Conservation (phyloP, 2,329 filamentous ascomycete genomes). For the Massarina eburnea region DNA sequence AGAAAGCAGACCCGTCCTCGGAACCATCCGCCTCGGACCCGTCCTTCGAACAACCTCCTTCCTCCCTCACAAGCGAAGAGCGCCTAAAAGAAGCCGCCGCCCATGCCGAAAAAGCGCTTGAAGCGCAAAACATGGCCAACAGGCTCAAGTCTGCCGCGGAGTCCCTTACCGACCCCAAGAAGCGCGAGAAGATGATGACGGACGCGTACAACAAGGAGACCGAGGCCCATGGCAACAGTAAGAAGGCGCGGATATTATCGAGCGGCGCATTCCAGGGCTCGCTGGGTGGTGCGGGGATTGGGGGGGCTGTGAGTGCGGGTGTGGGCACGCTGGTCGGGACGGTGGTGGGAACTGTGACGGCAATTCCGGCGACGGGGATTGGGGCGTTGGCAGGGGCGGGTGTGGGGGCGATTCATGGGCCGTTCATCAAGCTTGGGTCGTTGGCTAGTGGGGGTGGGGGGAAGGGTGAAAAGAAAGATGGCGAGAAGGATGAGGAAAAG, state of each 20-base stretch:
- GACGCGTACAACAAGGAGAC: slow-evolving; percentile 39
- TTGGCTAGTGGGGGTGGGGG: slow-evolving; percentile 17
- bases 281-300: slow-evolving; percentile 47
- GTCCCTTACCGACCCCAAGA: slow-evolving; percentile 33
- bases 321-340: slow-evolving; percentile 47
- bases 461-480: slow-evolving; percentile 11
- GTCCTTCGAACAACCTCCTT: slow-evolving; percentile 19
- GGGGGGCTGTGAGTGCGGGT: slow-evolving; percentile 44
- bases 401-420: slow-evolving; percentile 46
- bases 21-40: too few species aligned
- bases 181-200: slow-evolving; percentile 36
- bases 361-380: slow-evolving; percentile 44
- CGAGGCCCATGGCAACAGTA: slow-evolving; percentile 37
- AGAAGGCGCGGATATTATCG: slow-evolving; percentile 37
- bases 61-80: slow-evolving; percentile 26
- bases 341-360: slow-evolving; percentile 42
- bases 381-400: slow-evolving; percentile 45
- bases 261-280: slow-evolving; percentile 46
- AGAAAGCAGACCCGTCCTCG: not conserved
- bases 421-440: slow-evolving; percentile 44
- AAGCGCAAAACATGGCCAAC: slow-evolving; percentile 30
- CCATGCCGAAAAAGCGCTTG: slow-evolving; percentile 31
- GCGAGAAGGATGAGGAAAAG: slow-evolving; percentile 12
- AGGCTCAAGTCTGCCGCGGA: slow-evolving; percentile 25
- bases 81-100: slow-evolving; percentile 34